Percentiles rank a stretch among this genome's conserved stretches.
phyloP scores from a whole-genome alignment of 106 monocot genomes.

The Phalaenopsis equestris region DNA sequence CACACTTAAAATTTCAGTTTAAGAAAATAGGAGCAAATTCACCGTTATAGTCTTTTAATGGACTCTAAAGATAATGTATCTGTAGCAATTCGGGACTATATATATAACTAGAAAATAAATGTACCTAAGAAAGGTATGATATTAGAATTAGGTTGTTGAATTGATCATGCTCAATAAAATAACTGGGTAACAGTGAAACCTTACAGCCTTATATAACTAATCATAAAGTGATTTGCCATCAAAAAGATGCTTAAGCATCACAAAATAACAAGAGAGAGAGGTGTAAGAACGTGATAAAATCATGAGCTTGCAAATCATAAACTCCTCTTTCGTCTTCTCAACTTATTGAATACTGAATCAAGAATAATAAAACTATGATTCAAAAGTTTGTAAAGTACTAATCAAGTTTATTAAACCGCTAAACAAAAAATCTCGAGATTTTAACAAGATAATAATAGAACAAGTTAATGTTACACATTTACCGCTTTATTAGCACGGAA shows the following conservation, averaged over 20 bases:
- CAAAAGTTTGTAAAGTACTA: not conserved
- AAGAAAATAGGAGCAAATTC: not conserved
- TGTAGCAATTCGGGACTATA: not conserved
- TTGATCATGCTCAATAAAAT: not conserved
- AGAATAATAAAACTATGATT: not conserved
- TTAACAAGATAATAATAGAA: not conserved
- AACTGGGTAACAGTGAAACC: not conserved
- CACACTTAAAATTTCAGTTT: too few relatives aligned
- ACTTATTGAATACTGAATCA: not conserved
- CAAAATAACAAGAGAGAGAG: not conserved
- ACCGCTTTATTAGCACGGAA: constrained; percentile 32
- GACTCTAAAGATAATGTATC: not conserved
- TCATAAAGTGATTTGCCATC: not conserved
- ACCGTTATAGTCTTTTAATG: not conserved
- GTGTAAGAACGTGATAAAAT: not conserved
- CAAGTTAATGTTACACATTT: constrained; percentile 3
- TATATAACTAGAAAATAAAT: not conserved
- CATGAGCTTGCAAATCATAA: not conserved
- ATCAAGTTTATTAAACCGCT: not conserved
- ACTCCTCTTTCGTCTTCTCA: not conserved
- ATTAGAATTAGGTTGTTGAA: not conserved
- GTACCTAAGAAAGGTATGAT: not conserved
- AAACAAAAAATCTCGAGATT: not conserved
- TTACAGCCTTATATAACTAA: not conserved
- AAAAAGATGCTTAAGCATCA: not conserved